Conservation (phyloP, 108 stramenopile genomes). For the Pseudonitzschia multiseries region DNA sequence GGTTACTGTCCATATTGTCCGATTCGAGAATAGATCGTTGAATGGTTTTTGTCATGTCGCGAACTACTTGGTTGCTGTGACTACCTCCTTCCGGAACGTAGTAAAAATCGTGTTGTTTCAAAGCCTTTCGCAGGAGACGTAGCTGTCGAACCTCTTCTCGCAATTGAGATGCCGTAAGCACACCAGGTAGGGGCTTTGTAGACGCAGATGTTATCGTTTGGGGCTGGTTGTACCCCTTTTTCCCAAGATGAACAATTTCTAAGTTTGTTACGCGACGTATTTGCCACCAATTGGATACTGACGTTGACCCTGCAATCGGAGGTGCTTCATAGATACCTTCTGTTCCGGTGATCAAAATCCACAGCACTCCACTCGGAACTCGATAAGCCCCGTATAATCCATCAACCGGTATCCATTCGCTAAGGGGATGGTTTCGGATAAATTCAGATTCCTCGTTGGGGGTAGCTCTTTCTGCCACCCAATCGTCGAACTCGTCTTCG, state of each 20-base stretch:
- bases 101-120: constrained; percentile 78
- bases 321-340: constrained; percentile 61
- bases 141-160: constrained; percentile 72
- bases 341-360: constrained; percentile 59
- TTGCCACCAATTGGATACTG: constrained; percentile 42
- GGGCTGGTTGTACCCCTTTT: constrained; percentile 1
- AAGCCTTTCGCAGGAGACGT: constrained; percentile 62
- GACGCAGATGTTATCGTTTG: background rate
- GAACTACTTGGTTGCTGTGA: constrained; percentile 30
- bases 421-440: constrained; percentile 5
- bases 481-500: constrained; percentile 15
- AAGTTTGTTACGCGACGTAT: constrained; percentile 56
- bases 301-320: background rate
- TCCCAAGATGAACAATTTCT: constrained; percentile 59
- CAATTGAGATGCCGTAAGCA: constrained; percentile 17
- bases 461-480: background rate
- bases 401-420: constrained; percentile 54
- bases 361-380: constrained; percentile 66
- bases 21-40: constrained; percentile 44
- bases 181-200: background rate
- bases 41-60: constrained; percentile 66
- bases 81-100: constrained; percentile 30
- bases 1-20: background rate
- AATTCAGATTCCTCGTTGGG: background rate
- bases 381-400: constrained; percentile 81